Base-by-base conservation (phyloP, 129 eudicot species). In the Helianthus annuus region DNA sequence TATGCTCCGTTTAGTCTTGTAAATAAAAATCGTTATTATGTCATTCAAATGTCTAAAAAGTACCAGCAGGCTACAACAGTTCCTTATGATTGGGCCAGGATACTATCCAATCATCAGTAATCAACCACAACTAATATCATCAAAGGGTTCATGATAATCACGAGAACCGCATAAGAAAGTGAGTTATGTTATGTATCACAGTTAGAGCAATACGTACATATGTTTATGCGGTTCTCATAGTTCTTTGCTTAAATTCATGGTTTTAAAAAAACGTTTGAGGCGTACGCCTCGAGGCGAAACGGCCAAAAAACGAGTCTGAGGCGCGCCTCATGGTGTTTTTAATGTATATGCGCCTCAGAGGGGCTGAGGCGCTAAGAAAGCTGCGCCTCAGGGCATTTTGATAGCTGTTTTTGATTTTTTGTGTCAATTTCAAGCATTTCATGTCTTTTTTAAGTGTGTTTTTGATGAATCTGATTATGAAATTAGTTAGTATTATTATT, bases 31-130 rank as follows among this genome's bases (percentile, higher is more conserved):
- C n/a, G 58, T n/a, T 8, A 8, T 57, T 57, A 24, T 57, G 24
- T 22, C n/a, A 57, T 57, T 57, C 63, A 57, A 57, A 57, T 22
- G 63, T 57, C 63, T 57, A 57, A 57, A 10, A 6, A 15, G 3
- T 16, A 15, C 59, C 1, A 53, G 29, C 19, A 53, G 16, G 16
- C 59, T 16, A 53, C 59, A 53, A 51, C 56, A 51, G 56, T 51
- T 51, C 14, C 39, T 56, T 22, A 12, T 57, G 24, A 57, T 57
- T 2, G 38, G 6, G 38, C 6, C 7, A 8, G 3, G 27, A 22
- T 57, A 9, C 63, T 36, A 19, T 24, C 63, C 24, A 22, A 10
- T 3, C 34, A 17, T 55, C 10, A 19, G 4, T 17, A 55, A 16
- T 22, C 56, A n/a, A 51, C 6, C 56, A 51, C 56, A 8, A 56